Conservation (phyloP, 805 yeast genomes). For the Schwanniomyces pseudopolymorphus region DNA sequence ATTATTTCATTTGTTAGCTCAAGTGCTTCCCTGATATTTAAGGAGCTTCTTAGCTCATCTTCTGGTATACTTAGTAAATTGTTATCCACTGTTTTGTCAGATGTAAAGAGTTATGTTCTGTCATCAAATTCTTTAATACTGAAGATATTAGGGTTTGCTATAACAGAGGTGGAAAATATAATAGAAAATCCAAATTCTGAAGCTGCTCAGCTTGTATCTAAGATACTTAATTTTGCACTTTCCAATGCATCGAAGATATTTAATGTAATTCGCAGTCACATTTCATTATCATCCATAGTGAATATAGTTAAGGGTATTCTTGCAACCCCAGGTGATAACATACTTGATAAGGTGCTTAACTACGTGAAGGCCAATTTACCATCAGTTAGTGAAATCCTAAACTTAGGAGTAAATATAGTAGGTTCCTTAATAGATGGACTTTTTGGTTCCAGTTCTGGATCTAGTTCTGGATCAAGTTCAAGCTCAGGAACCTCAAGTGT, state of each 20-base stretch:
- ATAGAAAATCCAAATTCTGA: neutral
- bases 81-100: neutral
- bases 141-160: neutral
- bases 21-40: neutral
- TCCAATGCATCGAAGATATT: neutral
- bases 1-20: neutral
- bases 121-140: neutral
- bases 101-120: neutral
- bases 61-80: neutral
- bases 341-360: neutral
- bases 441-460: slow-evolving; percentile 5
- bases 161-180: neutral
- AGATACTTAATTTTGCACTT: neutral
- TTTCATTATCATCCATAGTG: neutral
- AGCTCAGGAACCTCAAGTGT: neutral
- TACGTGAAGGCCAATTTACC: neutral
- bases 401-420: neutral
- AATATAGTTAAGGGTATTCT: neutral
- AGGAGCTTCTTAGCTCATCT: neutral
- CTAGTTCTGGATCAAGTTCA: neutral
- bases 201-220: neutral
- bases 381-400: neutral
- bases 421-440: slow-evolving; percentile 4
- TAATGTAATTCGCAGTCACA: neutral
- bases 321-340: neutral